Evolutionary conservation across 140 eudicot genomes (phyloP).

Genomic region (Flaveria floridana): DNA sequence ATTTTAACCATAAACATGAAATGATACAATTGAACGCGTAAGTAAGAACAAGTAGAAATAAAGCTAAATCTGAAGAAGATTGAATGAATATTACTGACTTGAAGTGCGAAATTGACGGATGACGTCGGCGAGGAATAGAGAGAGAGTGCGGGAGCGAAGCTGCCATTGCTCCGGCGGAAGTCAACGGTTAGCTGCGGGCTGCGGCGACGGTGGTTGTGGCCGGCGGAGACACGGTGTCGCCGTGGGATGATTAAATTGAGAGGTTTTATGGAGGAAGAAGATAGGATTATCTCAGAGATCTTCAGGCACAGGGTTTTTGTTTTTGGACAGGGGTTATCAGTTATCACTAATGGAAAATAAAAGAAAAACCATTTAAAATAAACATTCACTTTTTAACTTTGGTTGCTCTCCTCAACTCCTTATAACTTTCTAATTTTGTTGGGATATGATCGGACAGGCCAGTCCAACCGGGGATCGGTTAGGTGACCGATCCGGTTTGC

Average conservation of each 20-base stretch:
- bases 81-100: conserved; percentile 28
- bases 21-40: not conserved
- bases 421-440: too few relatives aligned
- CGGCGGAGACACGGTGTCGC: conserved; percentile 34
- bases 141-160: conserved; percentile 43
- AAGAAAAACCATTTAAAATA: too few relatives aligned
- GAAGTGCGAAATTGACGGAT: conserved; percentile 35
- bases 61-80: not conserved
- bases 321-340: conserved; percentile 15
- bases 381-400: not conserved
- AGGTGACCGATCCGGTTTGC: too few relatives aligned
- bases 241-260: conserved; percentile 19
- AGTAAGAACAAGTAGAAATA: not conserved
- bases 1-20: not conserved
- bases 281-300: not conserved
- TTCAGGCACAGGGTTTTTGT: conserved; percentile 11
- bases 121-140: conserved; percentile 37
- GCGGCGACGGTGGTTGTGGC: conserved; percentile 5
- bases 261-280: not conserved
- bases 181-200: not conserved
- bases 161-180: conserved; percentile 25
- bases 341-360: too few relatives aligned
- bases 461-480: too few relatives aligned
- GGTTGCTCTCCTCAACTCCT: too few relatives aligned
- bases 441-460: too few relatives aligned